Base-by-base conservation (phyloP, 305 asterid genomes). In the Andrographis paniculata region DNA sequence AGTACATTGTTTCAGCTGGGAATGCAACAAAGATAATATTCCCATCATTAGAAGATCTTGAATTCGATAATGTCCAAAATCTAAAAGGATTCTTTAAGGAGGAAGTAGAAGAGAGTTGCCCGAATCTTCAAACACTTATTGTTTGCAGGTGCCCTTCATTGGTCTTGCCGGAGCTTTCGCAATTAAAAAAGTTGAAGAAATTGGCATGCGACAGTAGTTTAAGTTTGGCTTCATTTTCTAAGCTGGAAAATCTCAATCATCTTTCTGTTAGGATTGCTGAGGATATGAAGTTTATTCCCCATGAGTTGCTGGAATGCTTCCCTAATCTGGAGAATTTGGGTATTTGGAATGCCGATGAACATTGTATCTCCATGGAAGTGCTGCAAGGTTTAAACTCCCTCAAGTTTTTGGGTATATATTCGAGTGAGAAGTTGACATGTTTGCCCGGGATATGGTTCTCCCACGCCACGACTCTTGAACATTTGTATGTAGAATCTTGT, bases 51-150 rank as follows among this genome's bases (percentile, higher is more conserved):
- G 22, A 50, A 43, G 13, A 17, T 8, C 20, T 59, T 17, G 0
- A 9, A 10, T 45, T 59, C 41, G 0, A 0, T 1, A 21, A 5
- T 44, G 53, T 59, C 2, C 53, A 53, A 9, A 20, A 20, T 35
- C 36, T 51, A 31, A 22, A 24, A 31, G 53, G 56, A 11, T 12
- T 58, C 20, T 58, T 19, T 4, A 56, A 40, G 55, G 55, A 51
- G 27, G 31, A 53, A 31, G 21, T 12, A 1, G 13, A 35, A 5
- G 33, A 64, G 14, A 27, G 30, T 1, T 59, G 58, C 45, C 61
- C 65, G 7, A 43, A 44, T 27, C 68, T 61, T 21, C 24, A 3
- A 23, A 8, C 28, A 3, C 50, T 67, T 14, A 0, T 0, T 9
- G 39, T 60, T 5, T 0, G 14, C 1, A 14, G 19, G 6, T 56